Conservation (phyloP, 441 rosid species). For the Euphorbia schlechtendalii region DNA sequence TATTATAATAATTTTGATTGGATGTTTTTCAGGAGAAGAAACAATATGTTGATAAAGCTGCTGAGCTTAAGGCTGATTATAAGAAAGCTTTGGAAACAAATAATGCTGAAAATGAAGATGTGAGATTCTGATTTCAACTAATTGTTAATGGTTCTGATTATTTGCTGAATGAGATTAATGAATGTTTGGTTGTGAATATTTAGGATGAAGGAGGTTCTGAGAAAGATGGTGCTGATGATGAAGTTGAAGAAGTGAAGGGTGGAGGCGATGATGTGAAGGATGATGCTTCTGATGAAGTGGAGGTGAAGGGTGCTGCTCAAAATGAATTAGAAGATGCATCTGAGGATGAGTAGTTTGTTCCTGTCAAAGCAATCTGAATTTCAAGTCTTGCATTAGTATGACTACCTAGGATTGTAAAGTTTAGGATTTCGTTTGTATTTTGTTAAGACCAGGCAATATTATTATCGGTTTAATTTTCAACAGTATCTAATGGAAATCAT, state of each 20-base stretch:
- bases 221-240: slow-evolving; percentile 26
- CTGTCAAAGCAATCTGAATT: not conserved
- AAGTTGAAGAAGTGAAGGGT: slow-evolving; percentile 13
- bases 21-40: slow-evolving; percentile 58
- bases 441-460: slow-evolving; percentile 1
- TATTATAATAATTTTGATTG: not conserved
- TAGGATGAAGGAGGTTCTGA: slow-evolving; percentile 36
- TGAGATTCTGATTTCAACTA: slow-evolving; percentile 16
- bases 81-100: slow-evolving; percentile 36
- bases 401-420: slow-evolving; percentile 28
- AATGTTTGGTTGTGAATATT: slow-evolving; percentile 9
- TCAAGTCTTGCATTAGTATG: not conserved
- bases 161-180: not conserved
- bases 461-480: not conserved
- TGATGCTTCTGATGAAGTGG: slow-evolving; percentile 25
- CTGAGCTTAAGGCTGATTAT: slow-evolving; percentile 63
- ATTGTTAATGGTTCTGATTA: not conserved
- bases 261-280: too few relatives aligned
- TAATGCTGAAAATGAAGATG: slow-evolving; percentile 40
- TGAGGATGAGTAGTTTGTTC: slow-evolving; percentile 15
- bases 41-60: slow-evolving; percentile 59
- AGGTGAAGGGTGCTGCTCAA: slow-evolving; percentile 17
- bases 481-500: slow-evolving; percentile 2
- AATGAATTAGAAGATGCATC: slow-evolving; percentile 14
- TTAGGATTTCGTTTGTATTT: slow-evolving; percentile 11